Evolutionary conservation across 495 filamentous ascomycete genomes (phyloP).

Genomic region (Amniculicola lignicola): DNA sequence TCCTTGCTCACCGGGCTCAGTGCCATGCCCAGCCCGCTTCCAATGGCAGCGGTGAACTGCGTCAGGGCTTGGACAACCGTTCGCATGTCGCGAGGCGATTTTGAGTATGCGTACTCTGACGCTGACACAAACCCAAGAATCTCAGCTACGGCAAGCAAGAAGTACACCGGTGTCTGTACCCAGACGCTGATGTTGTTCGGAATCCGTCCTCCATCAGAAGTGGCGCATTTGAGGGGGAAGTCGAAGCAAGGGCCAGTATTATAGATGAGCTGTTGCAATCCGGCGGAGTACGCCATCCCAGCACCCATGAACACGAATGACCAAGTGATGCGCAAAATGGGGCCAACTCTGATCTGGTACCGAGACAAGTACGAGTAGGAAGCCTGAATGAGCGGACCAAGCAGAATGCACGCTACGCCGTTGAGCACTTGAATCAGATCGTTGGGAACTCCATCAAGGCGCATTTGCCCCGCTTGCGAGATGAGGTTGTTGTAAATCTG

Average conservation of each 20-base stretch:
- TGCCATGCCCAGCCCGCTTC: constrained; percentile 6
- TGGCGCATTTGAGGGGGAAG: constrained; percentile 42
- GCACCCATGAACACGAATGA: constrained; percentile 47
- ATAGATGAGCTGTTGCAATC: constrained; percentile 51
- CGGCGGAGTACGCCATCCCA: constrained; percentile 51
- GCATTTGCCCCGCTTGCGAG: constrained; percentile 55
- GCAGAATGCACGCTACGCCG: constrained; percentile 44
- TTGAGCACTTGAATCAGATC: constrained; percentile 40
- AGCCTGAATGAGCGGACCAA: constrained; percentile 50
- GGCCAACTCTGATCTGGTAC: constrained; percentile 44
- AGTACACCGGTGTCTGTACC: constrained; percentile 19
- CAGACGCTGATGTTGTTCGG: constrained; percentile 18
- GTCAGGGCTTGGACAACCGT: constrained; percentile 20
- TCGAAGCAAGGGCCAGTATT: constrained; percentile 50
- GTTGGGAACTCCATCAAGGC: constrained; percentile 50
- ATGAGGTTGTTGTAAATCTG: constrained; percentile 51
- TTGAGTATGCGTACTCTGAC: constrained; percentile 29
- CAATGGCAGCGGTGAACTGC: constrained; percentile 11
- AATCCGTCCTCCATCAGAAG: not conserved
- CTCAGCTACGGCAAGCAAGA: constrained; percentile 17
- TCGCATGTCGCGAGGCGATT: constrained; percentile 21
- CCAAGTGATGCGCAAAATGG: constrained; percentile 52
- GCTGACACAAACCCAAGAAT: constrained; percentile 24
- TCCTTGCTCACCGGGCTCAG: constrained; percentile 9
- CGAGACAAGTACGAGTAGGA: constrained; percentile 48